phyloP scores from a whole-genome alignment of 495 filamentous ascomycete genomes.

The Lindgomyces ingoldianus region DNA sequence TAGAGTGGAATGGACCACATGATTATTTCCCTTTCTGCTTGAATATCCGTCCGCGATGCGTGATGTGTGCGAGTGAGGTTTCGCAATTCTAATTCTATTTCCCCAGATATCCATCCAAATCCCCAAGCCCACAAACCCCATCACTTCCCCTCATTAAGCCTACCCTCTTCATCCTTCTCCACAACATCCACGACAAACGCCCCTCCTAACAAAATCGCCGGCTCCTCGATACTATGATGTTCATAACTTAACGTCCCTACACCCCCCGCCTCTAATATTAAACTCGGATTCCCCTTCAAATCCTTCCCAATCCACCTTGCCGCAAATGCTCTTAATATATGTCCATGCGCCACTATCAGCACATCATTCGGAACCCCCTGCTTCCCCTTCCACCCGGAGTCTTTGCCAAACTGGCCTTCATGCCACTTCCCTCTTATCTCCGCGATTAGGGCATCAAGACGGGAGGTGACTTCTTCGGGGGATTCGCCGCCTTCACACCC shows the following conservation, averaged over 20 bases:
- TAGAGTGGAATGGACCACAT: no score
- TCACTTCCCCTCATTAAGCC: constrained; percentile 32
- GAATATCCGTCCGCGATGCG: no score
- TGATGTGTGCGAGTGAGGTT: no score
- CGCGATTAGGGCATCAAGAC: constrained; percentile 44
- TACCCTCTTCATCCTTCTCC: constrained; percentile 41
- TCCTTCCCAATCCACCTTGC: constrained; percentile 35
- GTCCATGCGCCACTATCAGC: constrained; percentile 48
- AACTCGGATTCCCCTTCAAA: constrained; percentile 39
- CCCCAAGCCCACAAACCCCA: neutral
- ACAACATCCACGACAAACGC: constrained; percentile 61
- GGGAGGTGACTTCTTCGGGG: constrained; percentile 44
- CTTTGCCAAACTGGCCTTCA: constrained; percentile 41
- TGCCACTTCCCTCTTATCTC: constrained; percentile 45
- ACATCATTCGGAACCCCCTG: constrained; percentile 44
- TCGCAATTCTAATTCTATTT: neutral
- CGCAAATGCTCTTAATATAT: constrained; percentile 46
- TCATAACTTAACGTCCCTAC: constrained; percentile 68
- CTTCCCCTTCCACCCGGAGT: constrained; percentile 25
- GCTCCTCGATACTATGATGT: constrained; percentile 65
- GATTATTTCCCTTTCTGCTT: no score
- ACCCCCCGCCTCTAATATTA: constrained; percentile 51
- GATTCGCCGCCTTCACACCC: constrained; percentile 62
- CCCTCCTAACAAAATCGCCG: constrained; percentile 68
- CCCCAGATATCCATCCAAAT: no score